Evolutionary conservation across 202 grass and related monocot genomes (phyloP).

Genomic region (Bolboschoenoplectus hybrid): DNA sequence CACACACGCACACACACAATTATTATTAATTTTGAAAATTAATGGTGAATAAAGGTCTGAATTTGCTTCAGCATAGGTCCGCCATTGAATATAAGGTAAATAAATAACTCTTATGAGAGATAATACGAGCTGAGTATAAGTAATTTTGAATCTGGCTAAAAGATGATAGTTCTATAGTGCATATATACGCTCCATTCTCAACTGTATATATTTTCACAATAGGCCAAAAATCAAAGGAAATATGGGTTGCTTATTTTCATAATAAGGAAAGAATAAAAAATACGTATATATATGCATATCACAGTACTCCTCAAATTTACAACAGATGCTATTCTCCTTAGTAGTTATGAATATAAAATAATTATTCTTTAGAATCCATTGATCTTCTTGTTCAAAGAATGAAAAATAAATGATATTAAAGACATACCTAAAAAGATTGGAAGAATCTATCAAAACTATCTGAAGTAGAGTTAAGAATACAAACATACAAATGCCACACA

Average conservation of each 20-base stretch:
- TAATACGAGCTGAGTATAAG: background rate
- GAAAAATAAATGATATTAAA: background rate
- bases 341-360: background rate
- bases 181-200: background rate
- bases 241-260: background rate
- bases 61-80: no score
- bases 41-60: no score
- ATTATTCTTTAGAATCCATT: background rate
- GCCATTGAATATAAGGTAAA: background rate
- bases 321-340: background rate
- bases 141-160: background rate
- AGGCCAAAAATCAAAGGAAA: background rate
- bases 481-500: conserved; percentile 26
- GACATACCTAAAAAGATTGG: background rate
- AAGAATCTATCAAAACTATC: conserved; percentile 24
- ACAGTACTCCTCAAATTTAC: background rate
- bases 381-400: background rate
- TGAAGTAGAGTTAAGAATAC: conserved; percentile 22
- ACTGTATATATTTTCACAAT: no score
- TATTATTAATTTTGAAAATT: no score
- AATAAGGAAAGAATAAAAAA: background rate
- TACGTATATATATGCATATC: background rate
- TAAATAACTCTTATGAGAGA: background rate
- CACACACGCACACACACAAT: no score
- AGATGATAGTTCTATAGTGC: background rate